Base-by-base conservation (phyloP, 805 yeast genomes). In the Saccharomycopsis sp. region DNA sequence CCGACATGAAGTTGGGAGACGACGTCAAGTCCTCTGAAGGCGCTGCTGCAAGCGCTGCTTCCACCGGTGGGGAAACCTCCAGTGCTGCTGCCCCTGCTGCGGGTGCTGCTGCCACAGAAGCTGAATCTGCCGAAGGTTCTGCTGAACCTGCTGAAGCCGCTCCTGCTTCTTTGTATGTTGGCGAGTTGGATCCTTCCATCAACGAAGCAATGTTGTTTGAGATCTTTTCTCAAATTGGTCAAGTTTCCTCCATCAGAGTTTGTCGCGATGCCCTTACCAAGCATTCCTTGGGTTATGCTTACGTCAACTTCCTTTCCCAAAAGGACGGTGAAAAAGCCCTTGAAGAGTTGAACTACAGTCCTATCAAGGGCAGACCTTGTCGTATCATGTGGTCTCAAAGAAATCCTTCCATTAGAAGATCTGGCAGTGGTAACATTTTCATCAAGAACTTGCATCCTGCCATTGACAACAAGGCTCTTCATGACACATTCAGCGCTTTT, bases 321-420 rank as follows among this genome's bases (percentile, higher is more conserved):
- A 83, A 73, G 50, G 96, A 92, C 60, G 97, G 95, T 60, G 87
- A 80, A 69, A 79, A 74, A 60, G 98, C 98, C 49, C 71, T 92
- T 63, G 94, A 87, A 62, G 92, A 86, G 67, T 77, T 92, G 67
- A 92, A 89, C 85, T 92, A 92, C 73, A 68, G 87, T 46, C 77
- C 77, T 58, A 79, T 92, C 69, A 88, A 88, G 66, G 96, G 96
- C 60, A 85, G 81, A 60, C 87, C 96, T 58, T 87, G 96, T 71
- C 86, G 98, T 68, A 89, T 92, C 71, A 92, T 92, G 97, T 87
- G 97, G 96, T 87, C 96, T 53, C 97, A 92, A 73, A 86, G 97
- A 70, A 97, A 92, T 64, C 97, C 98, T 52, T 75, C 95, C 49
- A 65, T 79, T 58, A 84, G 98, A 75, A 85, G 80, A 74, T 80